A percentile compares a stretch with the other conserved stretches of the same genome.
Conservation (phyloP, 164 flowering plant genomes). For the Liquidambar formosana region DNA sequence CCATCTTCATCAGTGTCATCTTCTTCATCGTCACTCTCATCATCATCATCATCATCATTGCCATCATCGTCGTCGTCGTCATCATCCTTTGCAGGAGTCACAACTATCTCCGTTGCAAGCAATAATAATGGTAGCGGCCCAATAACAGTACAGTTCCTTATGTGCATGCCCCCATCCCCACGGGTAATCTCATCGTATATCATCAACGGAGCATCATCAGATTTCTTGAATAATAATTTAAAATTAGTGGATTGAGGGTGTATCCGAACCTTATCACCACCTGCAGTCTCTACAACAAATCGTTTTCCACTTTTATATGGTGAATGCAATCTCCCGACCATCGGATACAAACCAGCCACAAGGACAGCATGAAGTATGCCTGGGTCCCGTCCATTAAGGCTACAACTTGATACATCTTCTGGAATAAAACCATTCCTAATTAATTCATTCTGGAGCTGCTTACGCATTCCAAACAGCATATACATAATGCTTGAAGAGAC, state of each 20-base stretch:
- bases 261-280: conserved; percentile 69
- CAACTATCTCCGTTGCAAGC: conserved; percentile 79
- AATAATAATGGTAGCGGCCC: conserved; percentile 81
- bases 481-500: conserved; percentile 68
- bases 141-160: conserved; percentile 63
- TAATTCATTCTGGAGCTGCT: conserved; percentile 71
- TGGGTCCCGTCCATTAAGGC: conserved; percentile 70
- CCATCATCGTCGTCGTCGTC: conserved; percentile 42
- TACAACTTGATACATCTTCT: conserved; percentile 57
- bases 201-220: conserved; percentile 37
- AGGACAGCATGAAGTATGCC: conserved; percentile 90
- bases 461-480: conserved; percentile 75
- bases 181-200: conserved; percentile 84
- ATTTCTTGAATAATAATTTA: conserved; percentile 30
- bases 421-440: conserved; percentile 59
- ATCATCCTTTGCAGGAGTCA: conserved; percentile 52
- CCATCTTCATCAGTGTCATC: conserved; percentile 39
- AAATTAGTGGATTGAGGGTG: conserved; percentile 55
- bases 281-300: conserved; percentile 56
- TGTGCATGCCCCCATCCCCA: conserved; percentile 64
- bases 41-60: conserved; percentile 31
- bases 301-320: conserved; percentile 30
- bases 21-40: conserved; percentile 23
- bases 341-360: conserved; percentile 86
- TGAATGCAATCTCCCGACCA: conserved; percentile 71